phyloP scores from a whole-genome alignment of 371 early-diverging fungal genomes.

The Apophysomyces elegans region DNA sequence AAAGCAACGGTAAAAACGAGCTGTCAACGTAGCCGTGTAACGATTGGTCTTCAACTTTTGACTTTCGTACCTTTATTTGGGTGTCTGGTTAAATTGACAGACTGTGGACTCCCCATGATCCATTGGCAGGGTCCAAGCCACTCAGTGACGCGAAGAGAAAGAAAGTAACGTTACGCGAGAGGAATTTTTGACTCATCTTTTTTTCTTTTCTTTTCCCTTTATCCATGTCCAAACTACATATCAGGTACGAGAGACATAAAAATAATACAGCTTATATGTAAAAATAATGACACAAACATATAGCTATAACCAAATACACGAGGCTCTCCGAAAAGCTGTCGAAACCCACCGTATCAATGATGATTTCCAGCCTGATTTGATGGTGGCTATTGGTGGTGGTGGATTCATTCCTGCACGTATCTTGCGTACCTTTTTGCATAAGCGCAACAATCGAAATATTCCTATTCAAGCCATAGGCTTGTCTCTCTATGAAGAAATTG shows the following conservation, averaged over 20 bases:
- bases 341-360: conserved; percentile 59
- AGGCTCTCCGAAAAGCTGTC: conserved; percentile 65
- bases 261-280: not conserved
- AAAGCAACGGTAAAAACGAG: too few species aligned
- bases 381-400: conserved; percentile 68
- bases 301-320: conserved; percentile 77
- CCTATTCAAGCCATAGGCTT: conserved; percentile 82
- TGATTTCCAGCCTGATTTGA: conserved; percentile 69
- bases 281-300: not conserved
- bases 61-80: too few species aligned
- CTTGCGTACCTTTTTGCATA: conserved; percentile 75
- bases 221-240: conserved; percentile 46
- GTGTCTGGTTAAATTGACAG: too few species aligned
- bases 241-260: conserved; percentile 30
- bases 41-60: too few species aligned
- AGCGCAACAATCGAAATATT: conserved; percentile 70
- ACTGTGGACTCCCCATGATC: too few species aligned
- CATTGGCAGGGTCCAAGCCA: too few species aligned
- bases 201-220: not conserved
- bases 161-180: too few species aligned
- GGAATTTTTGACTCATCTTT: too few species aligned
- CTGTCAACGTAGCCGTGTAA: too few species aligned
- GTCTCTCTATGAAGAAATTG: conserved; percentile 77
- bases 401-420: conserved; percentile 80
- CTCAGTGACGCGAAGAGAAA: too few species aligned